A percentile compares a stretch with the other conserved stretches of the same genome.
These are phyloP conservation scores for Cucurbita moschata DNA, from an alignment of 306 rosid genomes.

Conservation along the genomic window DNA sequence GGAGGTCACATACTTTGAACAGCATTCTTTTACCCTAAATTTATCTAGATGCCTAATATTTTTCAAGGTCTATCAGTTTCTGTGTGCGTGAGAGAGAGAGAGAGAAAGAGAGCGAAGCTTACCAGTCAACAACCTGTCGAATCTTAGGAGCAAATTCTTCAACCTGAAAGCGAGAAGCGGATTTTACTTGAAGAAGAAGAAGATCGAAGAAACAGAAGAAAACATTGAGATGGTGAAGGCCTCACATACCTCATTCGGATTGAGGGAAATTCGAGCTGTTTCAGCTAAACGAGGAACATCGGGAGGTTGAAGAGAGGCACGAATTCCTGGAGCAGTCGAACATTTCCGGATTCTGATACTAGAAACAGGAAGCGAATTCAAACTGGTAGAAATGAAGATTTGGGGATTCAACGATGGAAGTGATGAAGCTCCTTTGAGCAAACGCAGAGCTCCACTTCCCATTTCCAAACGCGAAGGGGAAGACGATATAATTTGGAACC, in stretches of 20 bases:
- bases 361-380: neutral
- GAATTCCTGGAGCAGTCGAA: slow-evolving; percentile 11
- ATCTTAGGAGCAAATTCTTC: slow-evolving; percentile 73
- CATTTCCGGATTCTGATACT: slow-evolving; percentile 6
- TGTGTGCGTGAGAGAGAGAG: neutral
- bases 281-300: slow-evolving; percentile 56
- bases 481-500: neutral
- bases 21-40: neutral
- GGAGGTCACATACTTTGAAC: neutral
- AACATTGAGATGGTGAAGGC: neutral
- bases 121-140: slow-evolving; percentile 70
- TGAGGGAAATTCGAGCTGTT: slow-evolving; percentile 63
- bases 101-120: neutral
- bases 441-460: slow-evolving; percentile 21
- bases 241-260: slow-evolving; percentile 39
- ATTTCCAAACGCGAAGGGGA: neutral
- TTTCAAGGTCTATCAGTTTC: neutral
- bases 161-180: slow-evolving; percentile 17
- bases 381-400: slow-evolving; percentile 4
- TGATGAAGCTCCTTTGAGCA: slow-evolving; percentile 8
- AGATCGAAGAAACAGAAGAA: neutral
- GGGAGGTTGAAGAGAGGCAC: slow-evolving; percentile 47
- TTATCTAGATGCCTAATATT: neutral
- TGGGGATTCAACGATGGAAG: neutral
- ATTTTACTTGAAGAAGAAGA: neutral